phyloP scores from a whole-genome alignment of 225 moss, liverwort and hornwort species.

The Polytrichum commune region DNA sequence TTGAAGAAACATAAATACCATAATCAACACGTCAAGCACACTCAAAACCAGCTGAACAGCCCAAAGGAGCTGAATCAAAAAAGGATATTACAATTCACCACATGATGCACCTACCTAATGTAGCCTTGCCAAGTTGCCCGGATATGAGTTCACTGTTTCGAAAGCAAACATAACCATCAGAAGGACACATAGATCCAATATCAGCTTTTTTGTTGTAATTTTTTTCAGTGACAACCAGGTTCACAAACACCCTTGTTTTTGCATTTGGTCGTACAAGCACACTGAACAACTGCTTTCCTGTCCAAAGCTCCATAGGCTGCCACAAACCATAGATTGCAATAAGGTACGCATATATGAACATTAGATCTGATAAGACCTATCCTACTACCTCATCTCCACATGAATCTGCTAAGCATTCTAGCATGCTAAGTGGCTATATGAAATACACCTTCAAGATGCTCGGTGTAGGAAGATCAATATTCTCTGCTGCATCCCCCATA shows the following conservation, averaged over 20 bases:
- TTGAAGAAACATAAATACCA: neutral
- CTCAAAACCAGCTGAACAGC: slow-evolving; percentile 2
- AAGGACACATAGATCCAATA: slow-evolving; percentile 86
- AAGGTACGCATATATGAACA: neutral
- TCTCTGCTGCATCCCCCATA: slow-evolving; percentile 82
- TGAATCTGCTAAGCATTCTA: neutral
- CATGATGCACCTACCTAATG: slow-evolving; percentile 60
- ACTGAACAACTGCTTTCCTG: slow-evolving; percentile 95
- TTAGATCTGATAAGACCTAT: neutral
- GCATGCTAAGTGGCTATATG: neutral
- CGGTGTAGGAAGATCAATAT: slow-evolving; percentile 88
- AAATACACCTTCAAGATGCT: slow-evolving; percentile 78
- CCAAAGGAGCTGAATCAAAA: neutral
- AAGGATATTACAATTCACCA: too few species aligned
- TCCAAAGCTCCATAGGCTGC: slow-evolving; percentile 98
- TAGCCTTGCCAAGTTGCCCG: slow-evolving; percentile 96
- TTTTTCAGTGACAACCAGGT: slow-evolving; percentile 82
- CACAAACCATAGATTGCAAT: neutral
- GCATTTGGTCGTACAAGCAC: slow-evolving; percentile 97
- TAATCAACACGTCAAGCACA: neutral
- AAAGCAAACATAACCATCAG: slow-evolving; percentile 93
- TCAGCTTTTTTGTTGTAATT: slow-evolving; percentile 76
- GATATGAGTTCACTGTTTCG: slow-evolving; percentile 91
- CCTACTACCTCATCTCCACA: neutral
- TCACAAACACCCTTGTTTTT: slow-evolving; percentile 77